Base-by-base conservation (phyloP, 768 basidiomycete genomes). In the Mycena capillaripes region DNA sequence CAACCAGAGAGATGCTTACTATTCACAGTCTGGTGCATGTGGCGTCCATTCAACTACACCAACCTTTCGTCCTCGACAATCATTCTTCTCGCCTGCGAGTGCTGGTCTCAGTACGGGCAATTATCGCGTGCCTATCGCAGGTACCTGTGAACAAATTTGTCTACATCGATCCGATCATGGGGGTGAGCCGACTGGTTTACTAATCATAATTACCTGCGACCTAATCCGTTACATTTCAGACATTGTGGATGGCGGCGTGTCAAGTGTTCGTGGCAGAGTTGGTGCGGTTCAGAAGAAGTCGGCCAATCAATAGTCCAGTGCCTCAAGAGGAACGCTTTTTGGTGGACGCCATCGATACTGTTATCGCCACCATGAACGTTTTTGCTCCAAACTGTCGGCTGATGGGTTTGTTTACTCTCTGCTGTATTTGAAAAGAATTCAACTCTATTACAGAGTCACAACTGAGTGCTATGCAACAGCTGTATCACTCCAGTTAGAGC, bases 21-120 rank as follows among this genome's bases (percentile, higher is more conserved):
- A 76, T 79, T 14, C 81, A 79, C 57, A 73, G 72, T 32, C 67
- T 82, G 38, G 76, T 76, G 42, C 72, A 73, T 65, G 73, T 82
- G 21, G 56, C 56, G 23, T 38, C 56, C 4, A 58, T 58, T 38
- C 56, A 58, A 58, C 25, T 38, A 30, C 78, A 80, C 66, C 76
- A 74, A 46, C 72, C 74, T 23, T 79, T 79, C 64, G 71, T 66
- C 55, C 69, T 70, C 36, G 63, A 75, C 4, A 64, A 71, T 25
- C 30, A 58, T 16, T 36, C 50, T 23, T 61, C 74, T 6, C 70
- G 71, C n/a, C 23, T 53, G 16, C 56, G 56, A 5, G 70, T 40
- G 25, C 27, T 75, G 16, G 55, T 36, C 3, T 71, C 74, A 0
- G 74, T 71, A 10, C 59, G 48, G 9, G 71, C 66, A 5, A 53